Conservation (phyloP, 345 rosid species). For the Abelmoschus esculentus region DNA sequence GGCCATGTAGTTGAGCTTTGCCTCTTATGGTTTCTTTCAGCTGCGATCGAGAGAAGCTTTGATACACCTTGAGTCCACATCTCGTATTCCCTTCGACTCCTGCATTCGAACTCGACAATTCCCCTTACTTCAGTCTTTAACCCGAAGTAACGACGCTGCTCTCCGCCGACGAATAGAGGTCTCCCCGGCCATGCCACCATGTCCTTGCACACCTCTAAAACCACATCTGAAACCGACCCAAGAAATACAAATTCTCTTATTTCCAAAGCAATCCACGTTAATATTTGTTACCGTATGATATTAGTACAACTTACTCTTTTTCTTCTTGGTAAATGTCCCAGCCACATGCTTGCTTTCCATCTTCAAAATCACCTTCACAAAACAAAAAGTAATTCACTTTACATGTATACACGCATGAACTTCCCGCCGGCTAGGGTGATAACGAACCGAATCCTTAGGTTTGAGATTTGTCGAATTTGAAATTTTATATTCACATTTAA, state of each 20-base stretch:
- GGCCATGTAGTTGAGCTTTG: constrained; percentile 18
- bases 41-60: constrained; percentile 49
- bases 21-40: constrained; percentile 36
- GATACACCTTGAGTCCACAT: constrained; percentile 77
- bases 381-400: neutral
- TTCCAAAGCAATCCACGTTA: no score
- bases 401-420: no score
- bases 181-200: constrained; percentile 78
- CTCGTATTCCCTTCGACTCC: constrained; percentile 61
- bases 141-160: constrained; percentile 69
- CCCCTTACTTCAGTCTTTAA: constrained; percentile 61
- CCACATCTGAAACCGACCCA: no score
- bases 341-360: constrained; percentile 88
- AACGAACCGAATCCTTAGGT: no score
- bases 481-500: no score
- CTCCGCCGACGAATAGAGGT: constrained; percentile 57
- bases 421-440: no score
- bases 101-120: constrained; percentile 76
- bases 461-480: no score
- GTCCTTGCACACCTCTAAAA: no score
- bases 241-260: no score
- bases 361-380: constrained; percentile 63
- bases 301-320: constrained; percentile 47
- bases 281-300: neutral
- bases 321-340: constrained; percentile 78